Base-by-base conservation (phyloP, 345 rosid species). In the Citrus hindsii region DNA sequence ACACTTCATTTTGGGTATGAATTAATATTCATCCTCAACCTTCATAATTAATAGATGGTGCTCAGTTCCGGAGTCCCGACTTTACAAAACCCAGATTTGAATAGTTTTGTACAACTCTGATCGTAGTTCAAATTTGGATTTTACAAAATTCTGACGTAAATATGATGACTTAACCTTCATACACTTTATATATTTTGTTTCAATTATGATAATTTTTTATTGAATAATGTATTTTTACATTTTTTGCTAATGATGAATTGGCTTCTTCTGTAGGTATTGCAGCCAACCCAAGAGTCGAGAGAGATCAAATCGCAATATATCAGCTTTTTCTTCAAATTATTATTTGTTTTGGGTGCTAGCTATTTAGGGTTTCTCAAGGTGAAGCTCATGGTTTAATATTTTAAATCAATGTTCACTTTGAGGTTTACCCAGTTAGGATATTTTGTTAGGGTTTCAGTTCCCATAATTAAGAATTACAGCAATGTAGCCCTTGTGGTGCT, bases 341-440 rank as follows among this genome's bases (percentile, higher is more conserved):
- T 66, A 71, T 81, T 81, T 79, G 53, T 74, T 74, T 59, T 79
- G 81, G 68, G 76, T 71, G 74, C 69, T 28, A 53, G 77, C 53
- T 46, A 62, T 66, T 28, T 18, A 61, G 83, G 83, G 78, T 69
- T 76, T 62, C 48, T 71, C 76, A 63, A 73, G 46, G 71, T 76
- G 83, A 75, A 74, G 77, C 66, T 61, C 76, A 53, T 81, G 82
- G 82, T 61, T 75, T 78, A n/a, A 42, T 8, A 46, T 46, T 12
- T 27, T 48, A 10, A 38, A 53, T 25, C 78, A 73, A 72, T 56
- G 62, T 60, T 65, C 73, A 76, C 73, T 37, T 67, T 55, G 28
- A 68, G 66, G 21, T 13, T 27, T 37, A 25, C 66, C 73, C 73
- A 37, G 9, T 76, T 18, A 58, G 67, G 40, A 76, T 53, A 53